These are phyloP conservation scores for Lecanosticta acicola DNA, from an alignment of 2,329 filamentous ascomycete species.

Conservation along the genomic window DNA sequence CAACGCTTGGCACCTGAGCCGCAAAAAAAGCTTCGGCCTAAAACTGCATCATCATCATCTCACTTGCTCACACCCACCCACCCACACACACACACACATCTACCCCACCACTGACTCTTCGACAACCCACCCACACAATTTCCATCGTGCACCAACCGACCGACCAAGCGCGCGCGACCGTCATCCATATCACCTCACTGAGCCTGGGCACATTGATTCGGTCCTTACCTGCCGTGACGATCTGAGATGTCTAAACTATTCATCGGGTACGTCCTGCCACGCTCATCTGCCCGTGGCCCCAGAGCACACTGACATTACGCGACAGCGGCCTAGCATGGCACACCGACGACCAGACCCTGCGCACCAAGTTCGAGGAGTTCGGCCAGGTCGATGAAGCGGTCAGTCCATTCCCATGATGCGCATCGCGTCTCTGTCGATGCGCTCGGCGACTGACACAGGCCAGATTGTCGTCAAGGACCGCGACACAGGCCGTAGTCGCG, in stretches of 20 bases:
- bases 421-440: not conserved
- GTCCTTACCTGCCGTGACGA: slow-evolving; percentile 29
- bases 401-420: slow-evolving; percentile 43
- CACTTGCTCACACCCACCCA: slow-evolving; percentile 4
- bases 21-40: not conserved
- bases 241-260: slow-evolving; percentile 82
- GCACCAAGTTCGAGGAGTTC: slow-evolving; percentile 87
- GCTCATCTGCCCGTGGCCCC: not conserved
- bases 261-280: slow-evolving; percentile 65
- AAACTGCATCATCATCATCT: slow-evolving; percentile 9
- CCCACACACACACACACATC: slow-evolving; percentile 5
- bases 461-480: slow-evolving; percentile 97
- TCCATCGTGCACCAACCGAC: slow-evolving; percentile 6
- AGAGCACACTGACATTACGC: slow-evolving; percentile 16
- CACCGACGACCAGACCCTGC: slow-evolving; percentile 82
- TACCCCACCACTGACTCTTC: slow-evolving; percentile 4
- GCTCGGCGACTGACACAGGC: slow-evolving; percentile 6
- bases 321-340: slow-evolving; percentile 93
- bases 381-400: slow-evolving; percentile 92
- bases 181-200: slow-evolving; percentile 6
- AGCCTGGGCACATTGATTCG: slow-evolving; percentile 17
- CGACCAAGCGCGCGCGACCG: slow-evolving; percentile 7
- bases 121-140: slow-evolving; percentile 9
- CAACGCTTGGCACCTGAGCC: not conserved
- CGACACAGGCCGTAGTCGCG: slow-evolving; percentile 91